phyloP scores from a whole-genome alignment of 73 alveolate genomes.

The Paramecium pentaurelia region DNA sequence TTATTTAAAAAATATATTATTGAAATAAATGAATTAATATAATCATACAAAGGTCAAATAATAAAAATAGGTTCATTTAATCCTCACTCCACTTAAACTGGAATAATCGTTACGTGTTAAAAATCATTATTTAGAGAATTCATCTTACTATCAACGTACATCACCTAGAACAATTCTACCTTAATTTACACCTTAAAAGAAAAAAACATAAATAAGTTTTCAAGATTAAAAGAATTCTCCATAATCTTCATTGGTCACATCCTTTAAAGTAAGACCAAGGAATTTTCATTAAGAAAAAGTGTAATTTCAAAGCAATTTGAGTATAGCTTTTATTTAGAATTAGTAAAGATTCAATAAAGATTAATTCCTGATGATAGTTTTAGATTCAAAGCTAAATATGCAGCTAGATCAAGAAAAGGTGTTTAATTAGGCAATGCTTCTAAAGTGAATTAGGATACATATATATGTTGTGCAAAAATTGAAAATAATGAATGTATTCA shows the following conservation, averaged over 20 bases:
- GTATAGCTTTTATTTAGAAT: background rate
- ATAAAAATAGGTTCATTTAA: background rate
- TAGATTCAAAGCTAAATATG: background rate
- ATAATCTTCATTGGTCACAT: background rate
- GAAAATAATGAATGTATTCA: background rate
- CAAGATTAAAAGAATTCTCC: background rate
- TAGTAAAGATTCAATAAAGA: background rate
- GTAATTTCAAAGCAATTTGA: background rate
- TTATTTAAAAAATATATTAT: background rate
- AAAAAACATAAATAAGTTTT: background rate
- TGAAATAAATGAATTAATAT: background rate
- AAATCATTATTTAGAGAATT: background rate
- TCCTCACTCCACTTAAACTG: background rate
- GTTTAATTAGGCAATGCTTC: background rate
- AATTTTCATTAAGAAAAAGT: background rate
- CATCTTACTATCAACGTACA: background rate
- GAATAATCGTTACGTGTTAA: background rate
- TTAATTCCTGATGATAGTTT: background rate
- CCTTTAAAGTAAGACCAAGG: background rate
- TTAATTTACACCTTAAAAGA: background rate
- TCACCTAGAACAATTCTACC: background rate
- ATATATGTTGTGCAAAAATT: background rate
- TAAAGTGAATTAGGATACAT: background rate
- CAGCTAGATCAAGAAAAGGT: background rate
- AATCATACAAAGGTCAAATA: background rate